Evolutionary conservation across 2,329 filamentous ascomycete genomes (phyloP).

Genomic region (Fusarium scirpi): DNA sequence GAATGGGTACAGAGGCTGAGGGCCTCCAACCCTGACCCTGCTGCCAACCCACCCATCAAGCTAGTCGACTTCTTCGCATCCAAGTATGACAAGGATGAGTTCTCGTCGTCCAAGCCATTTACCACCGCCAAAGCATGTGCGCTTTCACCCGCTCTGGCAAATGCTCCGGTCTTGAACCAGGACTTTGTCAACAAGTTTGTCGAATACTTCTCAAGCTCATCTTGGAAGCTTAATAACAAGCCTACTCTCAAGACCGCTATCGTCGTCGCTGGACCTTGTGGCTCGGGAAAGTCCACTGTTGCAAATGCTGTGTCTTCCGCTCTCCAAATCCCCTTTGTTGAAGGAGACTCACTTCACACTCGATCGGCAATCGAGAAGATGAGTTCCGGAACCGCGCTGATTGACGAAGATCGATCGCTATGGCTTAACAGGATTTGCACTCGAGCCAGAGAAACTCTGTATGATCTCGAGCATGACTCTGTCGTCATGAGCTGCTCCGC

Average conservation of each 20-base stretch:
- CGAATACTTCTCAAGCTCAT: slow-evolving; percentile 50
- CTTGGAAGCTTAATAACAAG: slow-evolving; percentile 52
- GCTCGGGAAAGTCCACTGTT: slow-evolving; percentile 56
- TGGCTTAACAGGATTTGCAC: slow-evolving; percentile 49
- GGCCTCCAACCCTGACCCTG: slow-evolving; percentile 60
- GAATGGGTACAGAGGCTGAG: slow-evolving; percentile 61
- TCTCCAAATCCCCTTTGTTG: slow-evolving; percentile 53
- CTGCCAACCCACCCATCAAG: slow-evolving; percentile 63
- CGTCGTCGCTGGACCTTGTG: slow-evolving; percentile 55
- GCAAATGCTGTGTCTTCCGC: slow-evolving; percentile 47
- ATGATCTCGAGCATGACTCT: slow-evolving; percentile 44
- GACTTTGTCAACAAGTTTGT: slow-evolving; percentile 55
- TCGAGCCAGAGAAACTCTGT: slow-evolving; percentile 41
- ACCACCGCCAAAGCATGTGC: slow-evolving; percentile 54
- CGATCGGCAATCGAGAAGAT: slow-evolving; percentile 50
- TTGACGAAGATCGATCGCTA: slow-evolving; percentile 49
- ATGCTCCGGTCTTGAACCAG: slow-evolving; percentile 50
- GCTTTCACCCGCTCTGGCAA: slow-evolving; percentile 59
- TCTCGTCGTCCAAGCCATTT: slow-evolving; percentile 58
- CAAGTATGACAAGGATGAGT: slow-evolving; percentile 56
- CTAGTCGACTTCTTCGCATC: slow-evolving; percentile 63
- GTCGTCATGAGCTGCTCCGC: slow-evolving; percentile 57
- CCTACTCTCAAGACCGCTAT: slow-evolving; percentile 45
- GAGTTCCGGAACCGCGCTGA: slow-evolving; percentile 47
- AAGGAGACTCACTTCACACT: slow-evolving; percentile 56